These are phyloP conservation scores for Myxozyma melibiosi DNA, from an alignment of 805 yeast genomes.

Conservation along the genomic window DNA sequence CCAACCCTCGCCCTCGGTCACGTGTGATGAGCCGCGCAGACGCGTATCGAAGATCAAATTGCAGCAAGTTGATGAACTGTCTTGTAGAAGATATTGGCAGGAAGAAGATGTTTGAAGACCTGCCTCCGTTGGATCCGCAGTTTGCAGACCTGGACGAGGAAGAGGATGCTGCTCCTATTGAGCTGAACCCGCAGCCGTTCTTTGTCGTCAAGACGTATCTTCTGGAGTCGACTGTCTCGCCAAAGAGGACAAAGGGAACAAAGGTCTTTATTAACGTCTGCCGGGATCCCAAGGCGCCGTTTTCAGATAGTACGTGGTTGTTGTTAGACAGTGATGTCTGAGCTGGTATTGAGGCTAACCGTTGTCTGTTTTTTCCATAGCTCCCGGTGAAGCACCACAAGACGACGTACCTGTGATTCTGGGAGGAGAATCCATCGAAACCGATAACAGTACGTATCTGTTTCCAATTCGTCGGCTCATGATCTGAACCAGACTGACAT, in stretches of 20 bases:
- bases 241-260: conserved; percentile 43
- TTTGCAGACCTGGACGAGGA: neutral
- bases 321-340: too few relatives aligned
- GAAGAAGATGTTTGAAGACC: conserved; percentile 7
- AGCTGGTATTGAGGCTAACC: neutral
- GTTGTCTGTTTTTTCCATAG: neutral
- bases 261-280: conserved; percentile 83
- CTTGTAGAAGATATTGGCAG: too few relatives aligned
- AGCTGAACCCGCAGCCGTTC: conserved; percentile 60
- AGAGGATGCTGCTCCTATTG: conserved; percentile 32
- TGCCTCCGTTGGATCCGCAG: conserved; percentile 5
- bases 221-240: conserved; percentile 42
- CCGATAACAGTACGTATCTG: conserved; percentile 57
- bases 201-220: conserved; percentile 73
- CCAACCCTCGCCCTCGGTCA: conserved; percentile 1
- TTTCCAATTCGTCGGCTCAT: neutral
- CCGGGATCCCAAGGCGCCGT: conserved; percentile 64
- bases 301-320: conserved; percentile 50
- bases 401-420: conserved; percentile 65
- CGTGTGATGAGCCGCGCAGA: too few relatives aligned
- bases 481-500: neutral
- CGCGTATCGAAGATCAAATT: too few relatives aligned
- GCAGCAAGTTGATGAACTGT: too few relatives aligned
- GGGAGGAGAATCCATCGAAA: conserved; percentile 55
- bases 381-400: neutral